Evolutionary conservation across 2,329 filamentous ascomycete species (phyloP), one percentile per base, ranked within the genome.

Genomic region (Diaporthe sp.): DNA sequence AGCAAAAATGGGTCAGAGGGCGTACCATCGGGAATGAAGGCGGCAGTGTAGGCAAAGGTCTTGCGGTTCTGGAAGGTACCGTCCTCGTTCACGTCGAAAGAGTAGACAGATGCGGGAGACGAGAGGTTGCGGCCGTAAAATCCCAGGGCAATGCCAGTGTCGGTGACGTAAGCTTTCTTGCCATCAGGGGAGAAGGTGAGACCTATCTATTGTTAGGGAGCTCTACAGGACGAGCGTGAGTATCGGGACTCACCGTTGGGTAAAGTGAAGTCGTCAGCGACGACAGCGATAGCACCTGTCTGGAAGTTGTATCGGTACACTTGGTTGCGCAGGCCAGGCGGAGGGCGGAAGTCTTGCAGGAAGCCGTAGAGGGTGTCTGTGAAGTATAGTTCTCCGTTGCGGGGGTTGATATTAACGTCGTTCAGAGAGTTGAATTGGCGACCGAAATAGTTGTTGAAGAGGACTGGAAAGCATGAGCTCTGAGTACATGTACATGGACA

Each of bases 341-440:
- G 77, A 0, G 87, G 87, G 0, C 90, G 85, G 77, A 92, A 92
- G 33, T 89, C 84, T 78, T 92, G 90, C 50, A 89, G 84, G 75
- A 85, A 89, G 4, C 89, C 91, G 77, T 92, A 92, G 15, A 87
- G 84, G 0, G 89, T 87, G 74, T 93, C 91, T 2, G 90, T 92
- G 77, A 93, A 92, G 83, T 91, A 93, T 22, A 92, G 82, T 35
- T 90, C 86, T 22, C 86, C 85, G 72, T 87, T 91, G 12, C 81
- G 79, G 42, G 89, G 85, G 76, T 91, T 86, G 73, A 90, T 79
- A 1, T 86, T 84, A 0, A 90, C 84, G 75, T 92, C 91, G 76
- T 92, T 92, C 15, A 91, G 81, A 0, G 89, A 91, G 79, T 87
- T 90, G 82, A 92, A 92, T 58, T 88, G 85, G 5, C 89, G 86